These are phyloP conservation scores for Lentinula novae-zelandiae DNA, from an alignment of 1,284 basidiomycete species.

Conservation along the genomic window DNA sequence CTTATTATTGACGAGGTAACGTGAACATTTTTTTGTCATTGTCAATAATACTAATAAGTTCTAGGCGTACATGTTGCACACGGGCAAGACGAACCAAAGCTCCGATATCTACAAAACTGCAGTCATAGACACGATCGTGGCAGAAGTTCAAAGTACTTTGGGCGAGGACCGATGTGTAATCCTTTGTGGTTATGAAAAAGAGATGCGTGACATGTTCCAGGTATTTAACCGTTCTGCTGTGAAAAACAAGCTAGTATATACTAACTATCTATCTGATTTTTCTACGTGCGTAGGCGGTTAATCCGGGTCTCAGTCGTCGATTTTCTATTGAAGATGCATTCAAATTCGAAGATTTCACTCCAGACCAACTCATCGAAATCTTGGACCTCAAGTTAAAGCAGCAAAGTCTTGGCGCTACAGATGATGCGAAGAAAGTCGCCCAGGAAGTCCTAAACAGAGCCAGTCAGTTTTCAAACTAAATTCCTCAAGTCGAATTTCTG, in stretches of 20 bases:
- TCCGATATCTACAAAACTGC: constrained; percentile 55
- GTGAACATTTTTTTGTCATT: constrained; percentile 2
- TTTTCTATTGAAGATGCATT: constrained; percentile 67
- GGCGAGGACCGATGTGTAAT: constrained; percentile 69
- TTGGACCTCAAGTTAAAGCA: constrained; percentile 51
- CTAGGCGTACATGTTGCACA: constrained; percentile 69
- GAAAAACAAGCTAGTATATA: not conserved
- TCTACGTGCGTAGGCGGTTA: not conserved
- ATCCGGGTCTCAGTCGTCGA: constrained; percentile 53
- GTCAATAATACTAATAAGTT: not conserved
- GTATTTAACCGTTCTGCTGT: constrained; percentile 26
- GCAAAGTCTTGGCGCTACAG: constrained; percentile 54
- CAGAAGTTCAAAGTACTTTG: constrained; percentile 62
- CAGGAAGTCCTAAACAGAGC: constrained; percentile 38
- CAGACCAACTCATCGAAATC: constrained; percentile 46
- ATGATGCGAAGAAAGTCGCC: constrained; percentile 50
- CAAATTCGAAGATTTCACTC: constrained; percentile 59
- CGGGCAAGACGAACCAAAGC: constrained; percentile 21
- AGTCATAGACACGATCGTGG: constrained; percentile 70
- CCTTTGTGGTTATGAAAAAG: constrained; percentile 57
- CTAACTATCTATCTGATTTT: not conserved
- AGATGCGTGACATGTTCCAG: constrained; percentile 71
- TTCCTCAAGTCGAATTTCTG: no score
- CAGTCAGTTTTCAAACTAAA: not conserved
- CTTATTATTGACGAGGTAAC: constrained; percentile 64